These are phyloP conservation scores for Hebeloma cylindrosporum DNA, from an alignment of 768 basidiomycete genomes.

Conservation along the genomic window DNA sequence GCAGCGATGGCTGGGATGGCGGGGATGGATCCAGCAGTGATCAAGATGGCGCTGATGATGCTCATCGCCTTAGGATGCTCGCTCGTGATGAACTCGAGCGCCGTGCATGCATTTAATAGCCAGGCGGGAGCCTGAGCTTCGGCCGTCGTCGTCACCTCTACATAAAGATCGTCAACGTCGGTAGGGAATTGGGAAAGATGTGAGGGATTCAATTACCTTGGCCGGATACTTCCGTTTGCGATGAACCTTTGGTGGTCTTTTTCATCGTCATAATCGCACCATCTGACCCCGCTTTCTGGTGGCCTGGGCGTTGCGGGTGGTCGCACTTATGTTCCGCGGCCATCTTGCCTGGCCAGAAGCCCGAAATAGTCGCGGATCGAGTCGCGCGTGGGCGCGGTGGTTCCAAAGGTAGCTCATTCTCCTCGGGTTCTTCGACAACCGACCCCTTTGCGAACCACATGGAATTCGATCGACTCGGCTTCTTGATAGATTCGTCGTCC, in stretches of 20 bases:
- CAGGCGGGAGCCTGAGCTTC: slow-evolving; percentile 71
- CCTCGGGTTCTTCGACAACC: slow-evolving; percentile 31
- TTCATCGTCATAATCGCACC: slow-evolving; percentile 25
- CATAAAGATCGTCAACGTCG: slow-evolving; percentile 3
- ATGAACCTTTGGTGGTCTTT: slow-evolving; percentile 16
- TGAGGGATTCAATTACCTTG: slow-evolving; percentile 25
- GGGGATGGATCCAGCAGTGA: slow-evolving; percentile 76
- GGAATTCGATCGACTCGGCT: slow-evolving; percentile 30
- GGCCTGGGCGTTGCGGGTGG: slow-evolving; percentile 22
- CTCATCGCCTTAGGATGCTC: slow-evolving; percentile 79
- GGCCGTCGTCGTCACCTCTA: slow-evolving; percentile 43
- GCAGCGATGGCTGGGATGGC: slow-evolving; percentile 67
- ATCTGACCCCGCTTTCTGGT: slow-evolving; percentile 31
- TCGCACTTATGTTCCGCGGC: slow-evolving; percentile 32
- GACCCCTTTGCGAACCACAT: slow-evolving; percentile 28
- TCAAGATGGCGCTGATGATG: slow-evolving; percentile 72
- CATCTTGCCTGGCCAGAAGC: slow-evolving; percentile 34
- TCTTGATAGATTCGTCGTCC: too few relatives aligned
- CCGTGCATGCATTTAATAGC: slow-evolving; percentile 75
- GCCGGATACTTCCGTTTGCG: slow-evolving; percentile 23
- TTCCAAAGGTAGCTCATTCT: slow-evolving; percentile 19
- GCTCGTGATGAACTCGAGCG: slow-evolving; percentile 69
- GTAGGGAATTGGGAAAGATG: background rate
- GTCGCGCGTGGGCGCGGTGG: slow-evolving; percentile 15
- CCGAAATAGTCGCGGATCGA: slow-evolving; percentile 29